Percentiles rank a stretch among this genome's conserved stretches.
These are phyloP conservation scores for Sarocladium strictum DNA, from an alignment of 2,329 filamentous ascomycete genomes.

Conservation along the genomic window DNA sequence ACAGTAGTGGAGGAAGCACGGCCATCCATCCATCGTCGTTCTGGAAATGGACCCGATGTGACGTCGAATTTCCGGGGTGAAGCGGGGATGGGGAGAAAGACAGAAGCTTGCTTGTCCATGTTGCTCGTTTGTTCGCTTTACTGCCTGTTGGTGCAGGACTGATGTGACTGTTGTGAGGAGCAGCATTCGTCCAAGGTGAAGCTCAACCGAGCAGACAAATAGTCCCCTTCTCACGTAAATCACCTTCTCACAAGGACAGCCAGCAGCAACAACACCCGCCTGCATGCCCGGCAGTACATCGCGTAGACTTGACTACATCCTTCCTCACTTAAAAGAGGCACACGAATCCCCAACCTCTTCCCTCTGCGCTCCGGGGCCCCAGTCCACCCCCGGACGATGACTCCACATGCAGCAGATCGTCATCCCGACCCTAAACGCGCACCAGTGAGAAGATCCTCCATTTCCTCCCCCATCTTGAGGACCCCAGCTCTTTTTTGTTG, in stretches of 20 bases:
- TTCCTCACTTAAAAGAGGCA: too few species aligned
- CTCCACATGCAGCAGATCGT: slow-evolving; percentile 4
- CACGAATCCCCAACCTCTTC: neutral
- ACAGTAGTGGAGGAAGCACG: neutral
- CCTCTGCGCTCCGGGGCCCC: neutral
- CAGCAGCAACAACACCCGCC: neutral
- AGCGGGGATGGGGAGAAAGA: neutral
- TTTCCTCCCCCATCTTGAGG: neutral
- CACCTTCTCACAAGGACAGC: too few species aligned
- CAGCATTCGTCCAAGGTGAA: too few species aligned
- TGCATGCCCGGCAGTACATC: too few species aligned
- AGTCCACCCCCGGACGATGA: neutral
- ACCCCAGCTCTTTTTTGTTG: neutral
- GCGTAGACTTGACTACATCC: too few species aligned
- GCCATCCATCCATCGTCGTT: neutral
- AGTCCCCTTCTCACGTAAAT: too few species aligned
- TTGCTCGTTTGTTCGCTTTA: too few species aligned
- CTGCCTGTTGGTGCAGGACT: too few species aligned
- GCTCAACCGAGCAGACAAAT: too few species aligned
- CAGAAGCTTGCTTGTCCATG: neutral
- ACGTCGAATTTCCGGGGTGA: neutral
- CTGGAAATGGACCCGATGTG: slow-evolving; percentile 2
- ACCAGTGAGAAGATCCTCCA: slow-evolving; percentile 4
- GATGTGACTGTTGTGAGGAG: too few species aligned
- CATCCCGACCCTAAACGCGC: slow-evolving; percentile 1